Evolutionary conservation across 2,329 filamentous ascomycete genomes (phyloP), one percentile per base, ranked within the genome.

Genomic region (Microcyclospora pomicola): DNA sequence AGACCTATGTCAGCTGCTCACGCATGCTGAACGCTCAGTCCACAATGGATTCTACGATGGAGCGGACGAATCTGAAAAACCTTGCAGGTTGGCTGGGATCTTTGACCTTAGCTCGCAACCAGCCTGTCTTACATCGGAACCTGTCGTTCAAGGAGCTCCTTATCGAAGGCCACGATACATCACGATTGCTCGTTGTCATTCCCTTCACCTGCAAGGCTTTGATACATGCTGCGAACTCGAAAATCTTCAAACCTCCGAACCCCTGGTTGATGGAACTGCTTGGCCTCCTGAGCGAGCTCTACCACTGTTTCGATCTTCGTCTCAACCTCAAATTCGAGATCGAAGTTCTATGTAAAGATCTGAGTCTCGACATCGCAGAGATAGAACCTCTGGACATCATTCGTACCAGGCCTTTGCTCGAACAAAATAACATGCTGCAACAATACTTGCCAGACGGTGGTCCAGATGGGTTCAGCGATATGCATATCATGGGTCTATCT

Each of bases 321-420:
- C 73, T 98, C 29, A 96, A 96, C 49, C 77, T 94, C 36, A 98
- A 96, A 53, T 98, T 98, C 51, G 91, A 98, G 60, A 96, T 98
- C 41, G 91, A 98, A 60, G 87, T 98, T 16, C 71, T 98, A 15
- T 98, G 87, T 67, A 92, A 92, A 56, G 87, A 87, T 10, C 67
- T 98, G 12, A 80, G 80, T 38, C 69, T 96, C n/a, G 86, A 96
- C 45, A 82, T 94, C 61, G 94, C 92, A 63, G 80, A 74, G 42
- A 86, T 96, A 44, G 82, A 92, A 50, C 84, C 88, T 1, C 84
- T 87, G 0, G 78, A 81, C 15, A 80, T 87, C 54, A 91, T 98
- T 39, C 73, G 87, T 44, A 83, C 86, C 48, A 75, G 86, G 31
- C 72, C 61, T 19, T 50, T 46, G 36, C 51, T 51, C 38, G 52